Base-by-base conservation (phyloP, 2,329 filamentous ascomycete genomes). In the Aspergillus sp. region DNA sequence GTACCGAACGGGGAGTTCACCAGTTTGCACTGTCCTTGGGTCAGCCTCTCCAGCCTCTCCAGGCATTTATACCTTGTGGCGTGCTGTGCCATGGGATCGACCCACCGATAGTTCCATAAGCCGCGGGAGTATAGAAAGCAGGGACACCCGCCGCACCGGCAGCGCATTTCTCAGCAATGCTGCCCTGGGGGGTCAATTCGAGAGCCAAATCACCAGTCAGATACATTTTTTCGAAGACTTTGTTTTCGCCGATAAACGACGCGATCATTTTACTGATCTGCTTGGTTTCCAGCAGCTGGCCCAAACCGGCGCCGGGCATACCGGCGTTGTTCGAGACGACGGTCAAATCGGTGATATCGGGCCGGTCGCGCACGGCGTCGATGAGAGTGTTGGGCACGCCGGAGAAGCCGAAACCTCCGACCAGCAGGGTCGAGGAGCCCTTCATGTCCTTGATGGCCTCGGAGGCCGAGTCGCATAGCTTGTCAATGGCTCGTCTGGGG, bases 121-220 rank as follows among this genome's bases (percentile, higher is more conserved):
- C 90, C 4, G 90, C 91, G 1, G 90, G 88, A 0, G 91, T 93
- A 70, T 88, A 95, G 75, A 95, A 96, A 59, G 92, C 92, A 32
- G 92, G 92, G 66, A 96, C 89, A 56, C 92, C 92, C 71, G 90
- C 90, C 57, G 92, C 92, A 65, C 91, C 92, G 47, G 91, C 88
- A 57, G 91, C 85, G 77, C 92, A 92, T 67, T 92, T 86, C 79
- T 96, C 92, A 42, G 92, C 92, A 54, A 96, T 84, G 18, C 91
- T 96, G 63, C 92, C 92, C 77, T 96, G 92, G 1, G 92, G 92
- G 24, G 90, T 94, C 64, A 96, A 85, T 79, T 96, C 92, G 55
- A 96, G 85, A 74, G 93, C 89, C 58, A 96, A 85, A 73, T 95
- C 83, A 62, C 92, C 92, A 6, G 84, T 89, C 55, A 96, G 82